These are phyloP conservation scores for Kwoniella heveanensis DNA, from an alignment of 768 basidiomycete genomes.

Conservation along the genomic window DNA sequence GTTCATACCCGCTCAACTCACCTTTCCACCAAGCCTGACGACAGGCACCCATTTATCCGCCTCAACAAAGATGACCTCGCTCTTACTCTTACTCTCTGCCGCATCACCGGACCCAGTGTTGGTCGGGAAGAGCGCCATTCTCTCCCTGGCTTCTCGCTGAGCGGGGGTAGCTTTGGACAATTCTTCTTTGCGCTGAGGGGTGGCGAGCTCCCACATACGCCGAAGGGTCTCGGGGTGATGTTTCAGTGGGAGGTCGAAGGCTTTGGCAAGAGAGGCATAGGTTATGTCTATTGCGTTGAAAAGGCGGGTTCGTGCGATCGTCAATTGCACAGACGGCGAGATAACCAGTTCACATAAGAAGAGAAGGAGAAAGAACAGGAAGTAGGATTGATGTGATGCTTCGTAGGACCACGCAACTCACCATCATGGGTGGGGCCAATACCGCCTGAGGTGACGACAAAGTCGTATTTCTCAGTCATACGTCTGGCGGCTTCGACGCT, in stretches of 20 bases:
- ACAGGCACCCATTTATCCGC: slow-evolving; percentile 92
- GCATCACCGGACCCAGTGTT: slow-evolving; percentile 22
- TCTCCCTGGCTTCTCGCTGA: slow-evolving; percentile 71
- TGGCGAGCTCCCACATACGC: slow-evolving; percentile 67
- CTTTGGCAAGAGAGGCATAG: slow-evolving; percentile 80
- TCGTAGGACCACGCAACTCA: slow-evolving; percentile 57
- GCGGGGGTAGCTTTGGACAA: slow-evolving; percentile 68
- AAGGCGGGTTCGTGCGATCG: too few species aligned
- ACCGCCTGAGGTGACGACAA: slow-evolving; percentile 87
- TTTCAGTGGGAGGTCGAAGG: slow-evolving; percentile 69
- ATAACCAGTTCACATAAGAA: too few species aligned
- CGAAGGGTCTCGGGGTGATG: slow-evolving; percentile 76
- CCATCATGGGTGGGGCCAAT: slow-evolving; percentile 91
- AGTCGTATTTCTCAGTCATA: slow-evolving; percentile 79
- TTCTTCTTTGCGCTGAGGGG: slow-evolving; percentile 60
- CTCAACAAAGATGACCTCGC: slow-evolving; percentile 76
- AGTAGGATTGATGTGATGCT: too few species aligned
- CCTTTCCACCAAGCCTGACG: slow-evolving; percentile 75
- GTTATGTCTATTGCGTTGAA: slow-evolving; percentile 90
- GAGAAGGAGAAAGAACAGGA: too few species aligned
- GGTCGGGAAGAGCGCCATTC: slow-evolving; percentile 87
- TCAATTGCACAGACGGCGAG: too few species aligned
- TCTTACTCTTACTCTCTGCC: slow-evolving; percentile 61
- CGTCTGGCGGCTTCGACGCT: slow-evolving; percentile 83
- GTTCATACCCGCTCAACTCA: slow-evolving; percentile 25